phyloP scores from a whole-genome alignment of 176 grass and related monocot genomes.

The Triticum turgidum region DNA sequence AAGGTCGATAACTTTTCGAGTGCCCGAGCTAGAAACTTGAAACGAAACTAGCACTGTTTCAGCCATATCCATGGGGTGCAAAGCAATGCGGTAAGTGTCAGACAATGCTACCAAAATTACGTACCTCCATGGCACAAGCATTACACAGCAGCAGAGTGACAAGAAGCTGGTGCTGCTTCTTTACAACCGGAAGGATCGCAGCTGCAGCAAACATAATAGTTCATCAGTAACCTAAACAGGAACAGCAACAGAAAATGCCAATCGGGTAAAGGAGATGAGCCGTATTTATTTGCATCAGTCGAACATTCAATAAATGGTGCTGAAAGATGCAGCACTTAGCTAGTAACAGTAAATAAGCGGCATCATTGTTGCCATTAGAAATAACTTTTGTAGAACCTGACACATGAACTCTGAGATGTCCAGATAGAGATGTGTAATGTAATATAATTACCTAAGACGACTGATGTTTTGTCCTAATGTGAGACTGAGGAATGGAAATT shows the following conservation, averaged over 20 bases:
- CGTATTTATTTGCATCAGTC: background rate
- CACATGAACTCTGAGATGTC: background rate
- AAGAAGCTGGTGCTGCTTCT: constrained; percentile 97
- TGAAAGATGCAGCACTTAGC: background rate
- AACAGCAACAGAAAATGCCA: background rate
- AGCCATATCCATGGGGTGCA: background rate
- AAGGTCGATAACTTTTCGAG: too few relatives aligned
- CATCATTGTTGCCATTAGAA: background rate
- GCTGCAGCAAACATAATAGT: constrained; percentile 51
- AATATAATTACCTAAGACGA: background rate
- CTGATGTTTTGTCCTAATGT: background rate
- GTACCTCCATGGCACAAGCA: constrained; percentile 92
- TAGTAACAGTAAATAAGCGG: constrained; percentile 1
- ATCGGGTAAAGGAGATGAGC: background rate
- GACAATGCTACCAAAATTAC: background rate
- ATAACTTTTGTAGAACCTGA: background rate
- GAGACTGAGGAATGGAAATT: background rate
- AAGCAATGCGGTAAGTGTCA: background rate
- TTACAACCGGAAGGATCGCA: constrained; percentile 89
- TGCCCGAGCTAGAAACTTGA: background rate
- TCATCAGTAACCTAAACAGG: background rate
- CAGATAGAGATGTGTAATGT: background rate
- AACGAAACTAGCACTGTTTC: background rate
- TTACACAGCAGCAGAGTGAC: constrained; percentile 95
- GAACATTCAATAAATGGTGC: background rate